A percentile compares a stretch with the other conserved stretches of the same genome.
Conservation (phyloP, 2,329 filamentous ascomycete genomes). For the Penicillium brevicompactum region DNA sequence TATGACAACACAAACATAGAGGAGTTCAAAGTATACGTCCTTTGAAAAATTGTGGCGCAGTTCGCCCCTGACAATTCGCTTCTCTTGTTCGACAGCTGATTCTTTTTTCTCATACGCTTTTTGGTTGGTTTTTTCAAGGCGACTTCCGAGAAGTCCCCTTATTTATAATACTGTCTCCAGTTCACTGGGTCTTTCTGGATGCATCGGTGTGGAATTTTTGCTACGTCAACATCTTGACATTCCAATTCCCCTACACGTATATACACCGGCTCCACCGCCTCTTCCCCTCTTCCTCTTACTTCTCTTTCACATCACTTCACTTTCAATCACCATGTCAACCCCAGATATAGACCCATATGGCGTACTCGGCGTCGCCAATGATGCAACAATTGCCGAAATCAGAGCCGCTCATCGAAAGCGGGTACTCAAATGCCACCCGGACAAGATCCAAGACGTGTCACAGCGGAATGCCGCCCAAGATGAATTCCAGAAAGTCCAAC, state of each 20-base stretch:
- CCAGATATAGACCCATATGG: constrained; percentile 72
- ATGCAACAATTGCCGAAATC: constrained; percentile 71
- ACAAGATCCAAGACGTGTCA: constrained; percentile 80
- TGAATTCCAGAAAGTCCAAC: constrained; percentile 89
- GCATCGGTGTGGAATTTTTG: constrained; percentile 17
- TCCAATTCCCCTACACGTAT: background rate
- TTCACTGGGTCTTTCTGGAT: constrained; percentile 20
- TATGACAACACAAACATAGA: no score
- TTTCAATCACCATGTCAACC: constrained; percentile 17
- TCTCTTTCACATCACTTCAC: constrained; percentile 5
- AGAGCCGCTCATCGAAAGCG: constrained; percentile 81
- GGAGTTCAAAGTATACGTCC: background rate
- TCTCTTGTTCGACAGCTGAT: constrained; percentile 3
- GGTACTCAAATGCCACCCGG: constrained; percentile 84
- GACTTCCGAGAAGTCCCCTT: background rate
- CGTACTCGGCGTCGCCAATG: constrained; percentile 71
- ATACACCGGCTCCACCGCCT: constrained; percentile 22
- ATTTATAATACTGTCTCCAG: constrained; percentile 13
- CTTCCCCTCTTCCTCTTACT: constrained; percentile 16
- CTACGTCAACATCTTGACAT: constrained; percentile 17
- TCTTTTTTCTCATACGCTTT: background rate
- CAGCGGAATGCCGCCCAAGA: constrained; percentile 77
- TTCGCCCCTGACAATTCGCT: constrained; percentile 10
- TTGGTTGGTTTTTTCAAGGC: background rate
- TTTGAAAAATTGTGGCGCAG: constrained; percentile 5